A percentile compares a stretch with the other conserved stretches of the same genome.
phyloP scores from a whole-genome alignment of 2,329 filamentous ascomycete genomes.

The Rhynchosporium graminicola region DNA sequence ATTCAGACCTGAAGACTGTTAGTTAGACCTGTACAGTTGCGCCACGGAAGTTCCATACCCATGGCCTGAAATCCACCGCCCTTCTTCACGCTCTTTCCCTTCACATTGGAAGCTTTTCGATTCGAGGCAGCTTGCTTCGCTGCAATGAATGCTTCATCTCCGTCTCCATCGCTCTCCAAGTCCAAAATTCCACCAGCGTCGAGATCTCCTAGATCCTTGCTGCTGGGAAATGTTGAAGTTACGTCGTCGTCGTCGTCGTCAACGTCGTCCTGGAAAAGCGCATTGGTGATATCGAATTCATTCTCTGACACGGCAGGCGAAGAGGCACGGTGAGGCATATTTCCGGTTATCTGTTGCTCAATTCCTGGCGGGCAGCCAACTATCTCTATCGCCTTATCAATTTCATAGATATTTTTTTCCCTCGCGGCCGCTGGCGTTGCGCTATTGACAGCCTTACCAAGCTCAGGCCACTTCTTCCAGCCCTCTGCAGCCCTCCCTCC shows the following conservation, averaged over 20 bases:
- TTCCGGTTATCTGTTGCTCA: slow-evolving; percentile 17
- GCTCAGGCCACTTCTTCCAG: no score
- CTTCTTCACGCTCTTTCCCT: slow-evolving; percentile 87
- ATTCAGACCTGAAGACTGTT: slow-evolving; percentile 63
- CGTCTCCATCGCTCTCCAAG: slow-evolving; percentile 58
- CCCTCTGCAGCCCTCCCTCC: no score
- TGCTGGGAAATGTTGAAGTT: slow-evolving; percentile 39
- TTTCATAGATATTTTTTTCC: slow-evolving; percentile 3
- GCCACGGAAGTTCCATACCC: slow-evolving; percentile 53
- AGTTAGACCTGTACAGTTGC: slow-evolving; percentile 17
- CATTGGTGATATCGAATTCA: slow-evolving; percentile 85
- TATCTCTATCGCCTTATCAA: slow-evolving; percentile 4
- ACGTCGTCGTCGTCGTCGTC: slow-evolving; percentile 48
- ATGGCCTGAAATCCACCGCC: slow-evolving; percentile 96
- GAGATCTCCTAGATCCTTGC: slow-evolving; percentile 49
- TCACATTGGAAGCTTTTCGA: slow-evolving; percentile 78
- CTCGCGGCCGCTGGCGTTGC: background rate
- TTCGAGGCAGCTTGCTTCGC: slow-evolving; percentile 84
- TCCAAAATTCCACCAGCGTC: slow-evolving; percentile 65
- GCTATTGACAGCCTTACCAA: background rate
- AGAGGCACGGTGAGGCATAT: slow-evolving; percentile 70
- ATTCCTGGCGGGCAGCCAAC: background rate
- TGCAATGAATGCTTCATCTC: slow-evolving; percentile 89
- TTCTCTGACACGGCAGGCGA: slow-evolving; percentile 87
- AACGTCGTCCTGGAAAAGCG: slow-evolving; percentile 66